phyloP scores from a whole-genome alignment of 2,329 filamentous ascomycete species.

The Talaromyces islandicus region DNA sequence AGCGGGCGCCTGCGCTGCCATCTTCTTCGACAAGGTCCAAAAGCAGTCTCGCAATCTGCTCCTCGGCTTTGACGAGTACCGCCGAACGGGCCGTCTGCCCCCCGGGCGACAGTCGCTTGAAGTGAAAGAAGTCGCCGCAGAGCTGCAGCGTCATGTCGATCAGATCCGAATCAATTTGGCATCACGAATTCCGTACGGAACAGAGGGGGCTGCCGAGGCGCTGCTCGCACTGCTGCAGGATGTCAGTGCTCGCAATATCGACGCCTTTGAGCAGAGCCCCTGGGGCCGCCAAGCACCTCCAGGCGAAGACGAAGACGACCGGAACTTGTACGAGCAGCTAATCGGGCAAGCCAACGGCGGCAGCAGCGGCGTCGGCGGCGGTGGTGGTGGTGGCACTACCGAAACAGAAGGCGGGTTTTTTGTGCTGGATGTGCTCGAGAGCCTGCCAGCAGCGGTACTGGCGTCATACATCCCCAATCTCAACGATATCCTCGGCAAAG shows the following conservation, averaged over 20 bases:
- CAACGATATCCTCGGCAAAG: slow-evolving; percentile 30
- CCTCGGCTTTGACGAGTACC: slow-evolving; percentile 35
- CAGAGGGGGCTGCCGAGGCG: slow-evolving; percentile 31
- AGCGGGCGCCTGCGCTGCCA: slow-evolving; percentile 33
- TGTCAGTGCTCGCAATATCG: slow-evolving; percentile 32
- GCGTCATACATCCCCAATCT: slow-evolving; percentile 25
- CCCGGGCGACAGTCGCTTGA: slow-evolving; percentile 17
- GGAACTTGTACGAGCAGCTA: slow-evolving; percentile 37
- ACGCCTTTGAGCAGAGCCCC: slow-evolving; percentile 30
- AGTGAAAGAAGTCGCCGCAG: slow-evolving; percentile 25
- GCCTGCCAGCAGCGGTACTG: slow-evolving; percentile 25
- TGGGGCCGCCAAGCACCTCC: slow-evolving; percentile 28
- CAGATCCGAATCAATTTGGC: slow-evolving; percentile 28
- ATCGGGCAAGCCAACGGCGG: slow-evolving; percentile 28
- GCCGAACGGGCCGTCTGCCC: slow-evolving; percentile 24
- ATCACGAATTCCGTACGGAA: slow-evolving; percentile 29
- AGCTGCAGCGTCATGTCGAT: slow-evolving; percentile 25
- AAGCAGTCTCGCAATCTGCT: slow-evolving; percentile 29
- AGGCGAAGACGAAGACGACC: slow-evolving; percentile 35
- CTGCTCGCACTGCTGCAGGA: slow-evolving; percentile 34
- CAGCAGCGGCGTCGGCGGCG: too few species aligned
- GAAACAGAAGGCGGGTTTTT: slow-evolving; percentile 16
- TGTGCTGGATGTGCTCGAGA: slow-evolving; percentile 34
- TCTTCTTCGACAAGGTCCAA: slow-evolving; percentile 40
- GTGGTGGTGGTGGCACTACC: slow-evolving; percentile 2